Conservation (phyloP, 352 stramenopile species). For the Pythium plurisporium region DNA sequence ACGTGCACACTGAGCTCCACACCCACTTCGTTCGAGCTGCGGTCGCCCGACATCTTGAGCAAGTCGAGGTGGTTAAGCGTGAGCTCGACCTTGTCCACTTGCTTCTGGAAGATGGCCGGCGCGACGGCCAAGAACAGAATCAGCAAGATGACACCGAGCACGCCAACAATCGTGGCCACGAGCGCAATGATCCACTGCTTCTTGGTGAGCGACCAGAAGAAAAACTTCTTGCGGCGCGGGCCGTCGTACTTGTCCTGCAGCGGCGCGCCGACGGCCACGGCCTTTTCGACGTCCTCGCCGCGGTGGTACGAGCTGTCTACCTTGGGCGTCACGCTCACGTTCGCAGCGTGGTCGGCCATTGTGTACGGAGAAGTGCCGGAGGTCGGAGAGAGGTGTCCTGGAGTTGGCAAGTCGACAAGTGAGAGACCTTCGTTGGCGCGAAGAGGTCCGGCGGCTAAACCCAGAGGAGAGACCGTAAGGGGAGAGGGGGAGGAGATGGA, state of each 20-base stretch:
- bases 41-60: constrained; percentile 36
- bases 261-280: constrained; percentile 1
- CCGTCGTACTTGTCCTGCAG: constrained; percentile 13
- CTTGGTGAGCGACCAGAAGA: constrained; percentile 55
- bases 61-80: constrained; percentile 67
- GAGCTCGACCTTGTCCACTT: constrained; percentile 55
- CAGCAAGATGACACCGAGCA: constrained; percentile 46
- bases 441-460: background rate
- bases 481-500: background rate
- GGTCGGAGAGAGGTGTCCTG: background rate
- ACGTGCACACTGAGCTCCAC: constrained; percentile 56
- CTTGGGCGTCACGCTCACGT: constrained; percentile 12
- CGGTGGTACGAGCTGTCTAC: constrained; percentile 16
- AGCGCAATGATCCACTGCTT: constrained; percentile 49
- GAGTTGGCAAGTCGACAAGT: constrained; percentile 9
- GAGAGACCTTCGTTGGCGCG: background rate
- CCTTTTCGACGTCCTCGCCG: constrained; percentile 17
- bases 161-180: constrained; percentile 35
- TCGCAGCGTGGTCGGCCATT: constrained; percentile 1
- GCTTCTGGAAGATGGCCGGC: constrained; percentile 55
- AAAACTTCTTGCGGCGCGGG: constrained; percentile 29
- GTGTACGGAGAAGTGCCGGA: background rate
- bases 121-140: constrained; percentile 59
- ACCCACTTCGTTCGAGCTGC: constrained; percentile 27
- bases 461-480: background rate